Percentiles rank a stretch among this genome's conserved stretches.
phyloP scores from a whole-genome alignment of 225 moss, liverwort and hornwort species.

The Asterella californica region DNA sequence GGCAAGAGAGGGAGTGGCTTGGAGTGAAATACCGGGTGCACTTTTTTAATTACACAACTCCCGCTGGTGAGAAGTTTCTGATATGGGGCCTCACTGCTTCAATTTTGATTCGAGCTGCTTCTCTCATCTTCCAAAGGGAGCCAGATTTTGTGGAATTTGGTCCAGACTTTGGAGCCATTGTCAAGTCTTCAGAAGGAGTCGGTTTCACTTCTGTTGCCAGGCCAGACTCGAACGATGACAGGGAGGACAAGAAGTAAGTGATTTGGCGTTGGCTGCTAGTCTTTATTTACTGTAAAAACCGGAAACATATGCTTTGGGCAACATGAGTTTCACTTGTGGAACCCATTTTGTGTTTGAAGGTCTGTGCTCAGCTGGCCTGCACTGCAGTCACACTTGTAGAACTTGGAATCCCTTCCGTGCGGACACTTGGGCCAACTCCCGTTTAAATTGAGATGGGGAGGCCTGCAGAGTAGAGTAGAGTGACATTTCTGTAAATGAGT shows the following conservation, averaged over 20 bases:
- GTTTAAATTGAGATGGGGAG: neutral
- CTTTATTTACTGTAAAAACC: neutral
- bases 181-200: constrained; percentile 38
- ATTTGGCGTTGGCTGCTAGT: neutral
- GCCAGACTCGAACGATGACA: constrained; percentile 1
- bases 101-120: constrained; percentile 77
- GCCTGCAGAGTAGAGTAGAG: neutral
- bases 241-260: neutral
- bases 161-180: constrained; percentile 55
- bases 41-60: constrained; percentile 63
- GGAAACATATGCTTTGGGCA: neutral
- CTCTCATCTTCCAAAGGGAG: constrained; percentile 61
- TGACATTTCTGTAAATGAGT: neutral
- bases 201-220: constrained; percentile 22
- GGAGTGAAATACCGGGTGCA: constrained; percentile 72
- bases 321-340: neutral
- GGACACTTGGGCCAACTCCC: neutral
- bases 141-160: constrained; percentile 68
- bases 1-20: constrained; percentile 64
- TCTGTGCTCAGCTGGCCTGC: constrained; percentile 5
- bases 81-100: constrained; percentile 97
- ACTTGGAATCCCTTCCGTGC: neutral
- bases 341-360: neutral
- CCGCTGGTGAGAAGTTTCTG: constrained; percentile 49
- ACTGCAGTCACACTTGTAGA: neutral